Percentiles rank a stretch among this genome's conserved stretches.
Evolutionary conservation across 768 basidiomycete species (phyloP).

Genomic region (Rhizopogon roseolus): DNA sequence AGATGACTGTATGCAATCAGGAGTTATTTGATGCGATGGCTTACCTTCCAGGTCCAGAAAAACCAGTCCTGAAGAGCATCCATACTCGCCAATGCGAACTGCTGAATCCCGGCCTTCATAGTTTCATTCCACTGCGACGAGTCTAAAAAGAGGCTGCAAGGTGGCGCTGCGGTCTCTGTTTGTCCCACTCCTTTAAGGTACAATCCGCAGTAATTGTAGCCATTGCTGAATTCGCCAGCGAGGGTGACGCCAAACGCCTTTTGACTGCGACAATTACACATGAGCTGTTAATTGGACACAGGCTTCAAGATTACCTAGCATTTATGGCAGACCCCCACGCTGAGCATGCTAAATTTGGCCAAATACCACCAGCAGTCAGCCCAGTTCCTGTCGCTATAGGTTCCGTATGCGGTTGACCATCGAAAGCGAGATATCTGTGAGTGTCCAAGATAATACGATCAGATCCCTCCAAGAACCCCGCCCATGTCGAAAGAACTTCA

Average conservation of each 20-base stretch:
- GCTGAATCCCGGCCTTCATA: constrained; percentile 48
- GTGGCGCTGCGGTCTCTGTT: constrained; percentile 17
- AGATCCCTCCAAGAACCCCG: constrained; percentile 49
- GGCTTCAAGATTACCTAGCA: constrained; percentile 20
- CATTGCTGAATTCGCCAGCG: constrained; percentile 74
- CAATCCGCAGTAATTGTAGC: constrained; percentile 62
- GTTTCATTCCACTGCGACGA: constrained; percentile 48
- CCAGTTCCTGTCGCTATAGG: constrained; percentile 30
- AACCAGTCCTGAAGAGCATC: constrained; percentile 66
- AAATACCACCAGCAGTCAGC: constrained; percentile 35
- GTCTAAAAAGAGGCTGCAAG: constrained; percentile 42
- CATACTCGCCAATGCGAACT: constrained; percentile 55
- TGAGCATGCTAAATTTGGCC: constrained; percentile 48
- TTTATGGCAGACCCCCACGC: constrained; percentile 57
- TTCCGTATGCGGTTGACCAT: constrained; percentile 29
- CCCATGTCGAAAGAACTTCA: constrained; percentile 38
- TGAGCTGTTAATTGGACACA: neutral
- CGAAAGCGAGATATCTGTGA: constrained; percentile 67
- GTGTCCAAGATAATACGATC: constrained; percentile 60
- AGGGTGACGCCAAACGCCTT: constrained; percentile 63
- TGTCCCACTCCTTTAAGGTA: constrained; percentile 34
- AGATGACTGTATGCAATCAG: neutral
- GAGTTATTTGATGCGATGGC: neutral
- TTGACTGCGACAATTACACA: constrained; percentile 26
- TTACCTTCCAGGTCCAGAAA: constrained; percentile 78